These are phyloP conservation scores for Desmodesmus armatus DNA, from an alignment of 139 green algal genomes.

Conservation along the genomic window DNA sequence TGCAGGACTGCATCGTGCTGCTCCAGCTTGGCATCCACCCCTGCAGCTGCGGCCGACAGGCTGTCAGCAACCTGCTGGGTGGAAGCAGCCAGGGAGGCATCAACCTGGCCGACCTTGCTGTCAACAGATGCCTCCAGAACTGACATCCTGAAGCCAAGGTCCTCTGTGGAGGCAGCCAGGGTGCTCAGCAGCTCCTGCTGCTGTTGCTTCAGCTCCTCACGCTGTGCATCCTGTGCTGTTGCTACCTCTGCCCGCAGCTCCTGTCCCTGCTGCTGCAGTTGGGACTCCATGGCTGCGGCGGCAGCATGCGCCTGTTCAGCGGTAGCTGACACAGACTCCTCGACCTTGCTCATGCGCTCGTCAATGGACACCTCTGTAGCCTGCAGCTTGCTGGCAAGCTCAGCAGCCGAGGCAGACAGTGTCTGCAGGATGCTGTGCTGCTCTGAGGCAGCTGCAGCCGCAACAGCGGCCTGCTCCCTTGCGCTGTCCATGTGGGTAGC, in stretches of 20 bases:
- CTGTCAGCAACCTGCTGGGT: not conserved
- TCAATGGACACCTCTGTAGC: not conserved
- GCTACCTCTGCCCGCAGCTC: no score
- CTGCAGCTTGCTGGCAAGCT: slow-evolving; percentile 25
- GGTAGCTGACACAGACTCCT: not conserved
- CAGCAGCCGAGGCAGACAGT: not conserved
- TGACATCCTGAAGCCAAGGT: no score
- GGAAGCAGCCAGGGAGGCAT: no score
- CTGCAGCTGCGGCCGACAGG: not conserved
- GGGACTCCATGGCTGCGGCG: not conserved
- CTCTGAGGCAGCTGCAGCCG: not conserved
- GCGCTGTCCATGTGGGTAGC: not conserved
- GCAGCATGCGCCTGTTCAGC: not conserved
- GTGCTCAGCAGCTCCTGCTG: no score
- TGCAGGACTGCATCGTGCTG: not conserved
- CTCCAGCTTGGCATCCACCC: not conserved
- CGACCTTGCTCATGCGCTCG: not conserved
- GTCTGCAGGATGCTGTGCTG: not conserved
- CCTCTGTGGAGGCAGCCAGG: no score
- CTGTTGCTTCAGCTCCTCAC: no score
- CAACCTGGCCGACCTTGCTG: no score
- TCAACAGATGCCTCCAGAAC: no score
- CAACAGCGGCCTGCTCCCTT: not conserved
- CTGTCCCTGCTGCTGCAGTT: not conserved
- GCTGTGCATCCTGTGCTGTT: no score